Evolutionary conservation across 2,329 filamentous ascomycete genomes (phyloP).

Genomic region (Aaosphaeria arxii): DNA sequence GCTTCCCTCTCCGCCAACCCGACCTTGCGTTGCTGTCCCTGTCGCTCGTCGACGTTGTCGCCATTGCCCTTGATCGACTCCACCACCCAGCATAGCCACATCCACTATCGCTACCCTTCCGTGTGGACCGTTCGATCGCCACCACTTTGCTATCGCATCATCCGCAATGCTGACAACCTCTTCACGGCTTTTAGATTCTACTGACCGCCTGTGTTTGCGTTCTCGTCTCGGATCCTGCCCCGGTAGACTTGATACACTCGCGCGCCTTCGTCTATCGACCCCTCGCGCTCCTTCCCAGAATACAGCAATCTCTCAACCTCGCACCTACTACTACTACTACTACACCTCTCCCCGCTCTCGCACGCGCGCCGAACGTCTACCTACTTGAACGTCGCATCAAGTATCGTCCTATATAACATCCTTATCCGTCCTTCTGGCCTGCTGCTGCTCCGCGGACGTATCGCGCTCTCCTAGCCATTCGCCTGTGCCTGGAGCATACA

Average conservation of each 20-base stretch:
- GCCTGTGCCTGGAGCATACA: background rate
- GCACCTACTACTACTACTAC: conserved; percentile 2
- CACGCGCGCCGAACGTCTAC: background rate
- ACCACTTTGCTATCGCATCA: conserved; percentile 11
- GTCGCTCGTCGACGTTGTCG: no score
- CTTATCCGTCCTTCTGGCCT: no score
- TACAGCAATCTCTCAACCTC: conserved; percentile 8
- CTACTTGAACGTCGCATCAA: background rate
- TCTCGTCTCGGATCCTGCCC: conserved; percentile 12
- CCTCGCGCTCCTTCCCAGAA: conserved; percentile 13
- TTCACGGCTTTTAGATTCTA: conserved; percentile 17
- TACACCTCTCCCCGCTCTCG: background rate
- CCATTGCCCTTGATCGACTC: conserved; percentile 9
- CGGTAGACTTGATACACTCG: conserved; percentile 27
- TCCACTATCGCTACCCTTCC: conserved; percentile 9
- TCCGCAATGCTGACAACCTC: conserved; percentile 32
- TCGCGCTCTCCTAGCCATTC: background rate
- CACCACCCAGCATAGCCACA: conserved; percentile 10
- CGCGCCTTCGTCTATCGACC: conserved; percentile 14
- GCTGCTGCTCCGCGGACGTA: background rate
- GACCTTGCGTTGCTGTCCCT: no score
- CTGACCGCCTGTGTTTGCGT: conserved; percentile 7
- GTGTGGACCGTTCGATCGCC: conserved; percentile 13
- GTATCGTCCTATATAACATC: background rate
- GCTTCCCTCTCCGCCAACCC: no score